Percentiles rank a stretch among this genome's conserved stretches.
Evolutionary conservation across 768 basidiomycete species (phyloP).

Genomic region (Hortiboletus flavorubellus): DNA sequence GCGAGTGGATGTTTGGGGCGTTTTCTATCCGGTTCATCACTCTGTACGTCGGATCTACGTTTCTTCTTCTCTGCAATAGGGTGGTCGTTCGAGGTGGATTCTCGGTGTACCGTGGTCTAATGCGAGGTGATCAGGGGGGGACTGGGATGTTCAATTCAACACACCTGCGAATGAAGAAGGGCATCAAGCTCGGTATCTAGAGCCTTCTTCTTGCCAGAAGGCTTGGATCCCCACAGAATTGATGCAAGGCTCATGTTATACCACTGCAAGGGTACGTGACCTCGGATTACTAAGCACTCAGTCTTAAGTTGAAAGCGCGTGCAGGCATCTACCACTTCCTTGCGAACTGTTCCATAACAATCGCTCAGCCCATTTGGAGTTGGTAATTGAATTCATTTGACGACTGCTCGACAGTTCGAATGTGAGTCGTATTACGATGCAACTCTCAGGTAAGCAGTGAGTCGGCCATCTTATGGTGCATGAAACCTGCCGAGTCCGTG

Average conservation of each 20-base stretch:
- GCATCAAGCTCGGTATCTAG: slow-evolving; percentile 63
- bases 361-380: too few species aligned
- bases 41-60: slow-evolving; percentile 10
- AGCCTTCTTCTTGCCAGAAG: slow-evolving; percentile 35
- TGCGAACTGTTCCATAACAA: too few species aligned
- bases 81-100: slow-evolving; percentile 1
- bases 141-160: slow-evolving; percentile 13
- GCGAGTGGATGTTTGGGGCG: slow-evolving; percentile 11
- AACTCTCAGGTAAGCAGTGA: too few species aligned
- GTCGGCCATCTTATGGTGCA: too few species aligned
- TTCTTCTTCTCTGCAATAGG: slow-evolving; percentile 5
- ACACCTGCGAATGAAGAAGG: slow-evolving; percentile 55
- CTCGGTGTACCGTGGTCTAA: slow-evolving; percentile 7
- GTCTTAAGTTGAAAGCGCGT: too few species aligned
- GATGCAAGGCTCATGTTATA: slow-evolving; percentile 53
- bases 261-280: too few species aligned
- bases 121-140: slow-evolving; percentile 4
- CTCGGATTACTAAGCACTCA: too few species aligned
- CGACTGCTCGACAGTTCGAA: too few species aligned
- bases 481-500: too few species aligned
- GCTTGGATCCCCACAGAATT: slow-evolving; percentile 40
- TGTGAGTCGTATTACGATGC: too few species aligned
- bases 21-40: slow-evolving; percentile 16
- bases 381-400: too few species aligned
- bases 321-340: too few species aligned